phyloP scores from a whole-genome alignment of 768 basidiomycete species.

The Termitomyces heimii region DNA sequence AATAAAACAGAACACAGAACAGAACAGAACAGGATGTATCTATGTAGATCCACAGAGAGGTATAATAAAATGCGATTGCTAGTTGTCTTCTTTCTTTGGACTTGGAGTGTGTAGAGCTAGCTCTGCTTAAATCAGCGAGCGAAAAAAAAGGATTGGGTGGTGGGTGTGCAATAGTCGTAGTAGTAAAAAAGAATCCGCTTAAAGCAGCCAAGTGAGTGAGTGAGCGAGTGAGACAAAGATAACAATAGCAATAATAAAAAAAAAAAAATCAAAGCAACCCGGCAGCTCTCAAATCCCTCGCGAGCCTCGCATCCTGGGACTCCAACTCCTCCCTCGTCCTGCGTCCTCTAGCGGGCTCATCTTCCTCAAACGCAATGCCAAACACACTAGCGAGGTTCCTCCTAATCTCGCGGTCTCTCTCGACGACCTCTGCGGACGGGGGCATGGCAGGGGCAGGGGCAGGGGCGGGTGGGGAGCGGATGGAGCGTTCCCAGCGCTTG shows the following conservation, averaged over 20 bases:
- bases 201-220: no score
- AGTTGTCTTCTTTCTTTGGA: no score
- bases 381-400: constrained; percentile 48
- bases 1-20: no score
- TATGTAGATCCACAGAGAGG: no score
- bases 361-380: constrained; percentile 33
- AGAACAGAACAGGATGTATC: no score
- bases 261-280: constrained; percentile 39
- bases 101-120: no score
- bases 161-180: no score
- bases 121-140: no score
- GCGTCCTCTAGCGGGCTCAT: constrained; percentile 17
- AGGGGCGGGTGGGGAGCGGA: constrained; percentile 42
- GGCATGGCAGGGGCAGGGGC: constrained; percentile 29
- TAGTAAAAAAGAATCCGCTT: no score
- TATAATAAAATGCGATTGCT: no score
- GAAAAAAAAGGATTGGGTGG: no score
- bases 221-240: no score
- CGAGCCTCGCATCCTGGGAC: constrained; percentile 38
- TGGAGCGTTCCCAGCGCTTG: constrained; percentile 76
- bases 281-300: constrained; percentile 44
- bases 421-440: constrained; percentile 37
- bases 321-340: background rate
- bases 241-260: background rate
- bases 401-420: constrained; percentile 45